Evolutionary conservation across 1,139 yeast species (phyloP).

Genomic region (Candida sanyaensis): DNA sequence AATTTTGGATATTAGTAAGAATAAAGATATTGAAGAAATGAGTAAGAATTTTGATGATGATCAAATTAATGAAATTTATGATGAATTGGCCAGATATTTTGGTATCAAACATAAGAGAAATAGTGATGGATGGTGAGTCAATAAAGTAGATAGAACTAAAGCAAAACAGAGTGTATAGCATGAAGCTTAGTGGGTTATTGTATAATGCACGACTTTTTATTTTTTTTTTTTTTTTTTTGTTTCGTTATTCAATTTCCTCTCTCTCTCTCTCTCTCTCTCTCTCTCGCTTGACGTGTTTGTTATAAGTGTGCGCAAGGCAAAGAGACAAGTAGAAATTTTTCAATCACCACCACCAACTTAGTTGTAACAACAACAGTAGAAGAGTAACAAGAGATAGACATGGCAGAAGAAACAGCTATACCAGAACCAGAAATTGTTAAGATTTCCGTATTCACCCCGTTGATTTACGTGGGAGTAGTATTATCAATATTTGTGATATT

Average conservation of each 20-base stretch:
- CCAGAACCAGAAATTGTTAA: constrained; percentile 23
- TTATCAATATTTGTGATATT: constrained; percentile 73
- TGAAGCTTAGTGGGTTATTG: not conserved
- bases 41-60: constrained; percentile 24
- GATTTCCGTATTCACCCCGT: constrained; percentile 84
- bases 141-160: too few species aligned
- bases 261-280: too few species aligned
- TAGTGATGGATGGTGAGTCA: constrained; percentile 46
- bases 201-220: not conserved
- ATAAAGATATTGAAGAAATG: constrained; percentile 43
- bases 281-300: constrained; percentile 4
- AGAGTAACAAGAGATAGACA: not conserved
- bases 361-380: not conserved
- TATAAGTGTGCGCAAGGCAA: too few species aligned
- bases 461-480: constrained; percentile 74
- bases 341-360: not conserved
- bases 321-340: not conserved
- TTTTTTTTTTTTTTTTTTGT: not conserved
- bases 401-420: constrained; percentile 15
- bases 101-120: constrained; percentile 63
- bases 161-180: too few species aligned
- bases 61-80: constrained; percentile 52
- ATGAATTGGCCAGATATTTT: constrained; percentile 66
- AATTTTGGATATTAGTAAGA: constrained; percentile 8
- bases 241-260: not conserved